A percentile compares a stretch with the other conserved stretches of the same genome.
These are phyloP conservation scores for Claviceps lovelessii DNA, from an alignment of 2,329 filamentous ascomycete genomes.

Conservation along the genomic window DNA sequence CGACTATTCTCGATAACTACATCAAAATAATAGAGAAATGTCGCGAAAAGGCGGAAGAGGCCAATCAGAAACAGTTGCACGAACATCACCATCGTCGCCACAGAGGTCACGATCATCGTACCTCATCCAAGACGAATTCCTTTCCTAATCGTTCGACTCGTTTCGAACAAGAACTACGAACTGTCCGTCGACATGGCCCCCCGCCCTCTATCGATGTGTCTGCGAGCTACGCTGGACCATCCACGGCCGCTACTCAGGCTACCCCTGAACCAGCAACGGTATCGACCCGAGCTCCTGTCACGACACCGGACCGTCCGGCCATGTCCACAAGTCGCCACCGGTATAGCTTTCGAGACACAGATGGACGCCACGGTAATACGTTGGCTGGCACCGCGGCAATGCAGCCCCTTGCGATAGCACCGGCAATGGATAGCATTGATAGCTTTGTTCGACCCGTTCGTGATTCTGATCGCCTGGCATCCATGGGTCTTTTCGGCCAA, in stretches of 20 bases:
- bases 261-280: constrained; percentile 11
- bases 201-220: constrained; percentile 54
- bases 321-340: constrained; percentile 28
- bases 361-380: constrained; percentile 33
- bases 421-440: constrained; percentile 54
- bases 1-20: constrained; percentile 96
- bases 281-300: constrained; percentile 5
- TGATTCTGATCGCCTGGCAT: constrained; percentile 69
- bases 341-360: constrained; percentile 36
- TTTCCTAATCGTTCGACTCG: constrained; percentile 40
- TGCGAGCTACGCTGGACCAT: constrained; percentile 25
- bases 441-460: constrained; percentile 68
- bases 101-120: constrained; percentile 33
- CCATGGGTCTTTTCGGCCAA: constrained; percentile 59
- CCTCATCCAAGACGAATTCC: constrained; percentile 33
- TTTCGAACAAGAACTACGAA: constrained; percentile 43
- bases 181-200: constrained; percentile 62
- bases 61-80: constrained; percentile 54
- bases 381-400: constrained; percentile 32
- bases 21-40: constrained; percentile 91
- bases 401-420: constrained; percentile 54
- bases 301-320: constrained; percentile 9
- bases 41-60: constrained; percentile 72
- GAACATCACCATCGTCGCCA: constrained; percentile 36
- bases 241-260: constrained; percentile 15